phyloP scores from a whole-genome alignment of 176 grass and related monocot species.

The Oryza officinalis region DNA sequence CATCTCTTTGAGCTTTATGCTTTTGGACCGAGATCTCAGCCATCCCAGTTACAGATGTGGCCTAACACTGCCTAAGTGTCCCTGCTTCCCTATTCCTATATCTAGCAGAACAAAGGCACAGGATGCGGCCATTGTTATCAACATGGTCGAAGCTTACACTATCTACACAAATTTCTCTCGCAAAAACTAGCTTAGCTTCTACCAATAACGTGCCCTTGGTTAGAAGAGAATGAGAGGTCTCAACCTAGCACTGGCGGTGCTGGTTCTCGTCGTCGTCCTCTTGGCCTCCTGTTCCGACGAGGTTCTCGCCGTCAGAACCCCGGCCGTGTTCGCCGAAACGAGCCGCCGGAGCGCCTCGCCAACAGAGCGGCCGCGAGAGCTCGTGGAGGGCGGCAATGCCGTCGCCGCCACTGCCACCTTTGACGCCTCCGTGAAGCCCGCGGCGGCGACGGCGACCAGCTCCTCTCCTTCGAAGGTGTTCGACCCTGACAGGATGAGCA shows the following conservation, averaged over 20 bases:
- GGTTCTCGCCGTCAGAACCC: conserved; percentile 34
- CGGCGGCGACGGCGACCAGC: background rate
- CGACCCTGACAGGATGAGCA: conserved; percentile 67
- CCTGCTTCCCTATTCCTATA: conserved; percentile 22
- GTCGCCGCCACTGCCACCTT: background rate
- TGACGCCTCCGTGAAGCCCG: conserved; percentile 31
- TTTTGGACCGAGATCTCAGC: conserved; percentile 50
- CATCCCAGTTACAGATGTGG: conserved; percentile 36
- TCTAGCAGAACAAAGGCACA: conserved; percentile 22
- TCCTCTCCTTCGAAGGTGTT: conserved; percentile 51
- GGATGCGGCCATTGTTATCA: background rate
- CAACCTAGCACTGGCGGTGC: background rate
- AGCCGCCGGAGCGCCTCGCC: background rate
- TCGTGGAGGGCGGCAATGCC: background rate
- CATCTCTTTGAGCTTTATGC: conserved; percentile 54
- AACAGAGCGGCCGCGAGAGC: background rate
- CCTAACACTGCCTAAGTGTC: background rate
- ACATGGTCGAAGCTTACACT: conserved; percentile 7
- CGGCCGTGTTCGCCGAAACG: background rate
- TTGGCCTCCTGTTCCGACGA: background rate
- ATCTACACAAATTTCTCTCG: background rate
- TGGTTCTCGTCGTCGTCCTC: conserved; percentile 1
- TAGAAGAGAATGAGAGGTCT: conserved; percentile 30
- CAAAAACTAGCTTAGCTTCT: conserved; percentile 1
- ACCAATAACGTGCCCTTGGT: background rate